Evolutionary conservation across 2,329 filamentous ascomycete genomes (phyloP).

Genomic region (Ceratocystis harringtonii): DNA sequence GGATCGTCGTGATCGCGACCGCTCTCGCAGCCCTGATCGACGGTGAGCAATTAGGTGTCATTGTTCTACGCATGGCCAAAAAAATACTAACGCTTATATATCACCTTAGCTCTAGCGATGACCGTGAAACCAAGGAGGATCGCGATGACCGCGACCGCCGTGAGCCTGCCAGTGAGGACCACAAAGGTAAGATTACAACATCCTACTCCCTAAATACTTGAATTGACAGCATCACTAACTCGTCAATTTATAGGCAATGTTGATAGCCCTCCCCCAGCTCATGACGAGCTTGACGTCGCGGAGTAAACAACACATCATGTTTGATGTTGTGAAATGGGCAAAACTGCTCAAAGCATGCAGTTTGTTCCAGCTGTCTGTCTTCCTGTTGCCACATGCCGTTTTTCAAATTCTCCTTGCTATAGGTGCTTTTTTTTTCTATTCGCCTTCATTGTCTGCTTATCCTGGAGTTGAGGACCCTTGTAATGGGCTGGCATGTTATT

Average conservation of each 20-base stretch:
- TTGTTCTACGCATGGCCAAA: not conserved
- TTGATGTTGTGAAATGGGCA: no score
- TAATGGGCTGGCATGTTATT: slow-evolving; percentile 1
- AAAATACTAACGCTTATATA: slow-evolving; percentile 11
- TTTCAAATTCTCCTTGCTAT: not conserved
- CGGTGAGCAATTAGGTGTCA: slow-evolving; percentile 29
- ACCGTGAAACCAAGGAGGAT: slow-evolving; percentile 44
- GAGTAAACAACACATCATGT: slow-evolving; percentile 37
- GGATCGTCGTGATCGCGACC: slow-evolving; percentile 57
- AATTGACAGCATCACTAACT: not conserved
- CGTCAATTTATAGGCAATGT: slow-evolving; percentile 22
- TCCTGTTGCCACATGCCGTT: not conserved
- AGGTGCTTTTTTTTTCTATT: slow-evolving; percentile 1
- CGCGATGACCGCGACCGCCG: slow-evolving; percentile 59
- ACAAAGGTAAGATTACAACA: slow-evolving; percentile 52
- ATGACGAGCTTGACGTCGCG: slow-evolving; percentile 92
- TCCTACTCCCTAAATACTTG: not conserved
- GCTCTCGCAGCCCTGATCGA: slow-evolving; percentile 54
- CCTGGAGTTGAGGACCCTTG: slow-evolving; percentile 11
- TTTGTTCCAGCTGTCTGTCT: not conserved
- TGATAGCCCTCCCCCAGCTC: slow-evolving; percentile 66
- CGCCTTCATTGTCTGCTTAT: slow-evolving; percentile 9
- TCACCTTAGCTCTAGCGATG: slow-evolving; percentile 27
- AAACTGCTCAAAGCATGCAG: not conserved
- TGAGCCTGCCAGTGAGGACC: slow-evolving; percentile 76